Evolutionary conservation across 768 basidiomycete species (phyloP).

Genomic region (Suillus americanus): DNA sequence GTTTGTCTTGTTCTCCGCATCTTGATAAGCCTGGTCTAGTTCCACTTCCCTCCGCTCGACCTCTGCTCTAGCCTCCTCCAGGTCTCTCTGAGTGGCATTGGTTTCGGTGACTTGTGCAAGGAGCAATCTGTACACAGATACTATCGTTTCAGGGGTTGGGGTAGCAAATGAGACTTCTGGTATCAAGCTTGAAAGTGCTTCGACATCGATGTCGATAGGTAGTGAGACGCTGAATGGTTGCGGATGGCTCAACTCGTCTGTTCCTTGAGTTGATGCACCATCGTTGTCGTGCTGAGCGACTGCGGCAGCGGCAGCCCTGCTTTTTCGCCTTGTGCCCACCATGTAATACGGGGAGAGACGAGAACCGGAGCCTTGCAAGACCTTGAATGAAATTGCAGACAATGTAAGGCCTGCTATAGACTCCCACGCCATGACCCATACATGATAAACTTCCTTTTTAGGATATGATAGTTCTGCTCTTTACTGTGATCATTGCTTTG

Average conservation of each 20-base stretch:
- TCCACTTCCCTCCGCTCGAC: slow-evolving; percentile 75
- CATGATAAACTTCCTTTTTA: not conserved
- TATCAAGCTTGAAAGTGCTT: slow-evolving; percentile 55
- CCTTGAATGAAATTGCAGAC: slow-evolving; percentile 4
- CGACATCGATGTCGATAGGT: slow-evolving; percentile 68
- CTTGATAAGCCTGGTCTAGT: slow-evolving; percentile 81
- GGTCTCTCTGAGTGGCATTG: slow-evolving; percentile 56
- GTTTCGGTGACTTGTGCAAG: slow-evolving; percentile 55
- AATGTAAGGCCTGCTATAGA: slow-evolving; percentile 8
- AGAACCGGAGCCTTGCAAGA: slow-evolving; percentile 26
- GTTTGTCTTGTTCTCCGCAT: slow-evolving; percentile 61
- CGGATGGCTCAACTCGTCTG: slow-evolving; percentile 35
- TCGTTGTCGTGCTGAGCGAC: slow-evolving; percentile 33
- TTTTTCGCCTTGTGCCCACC: slow-evolving; percentile 62
- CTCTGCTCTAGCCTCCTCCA: slow-evolving; percentile 71
- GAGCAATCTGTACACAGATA: slow-evolving; percentile 62
- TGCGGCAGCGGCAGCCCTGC: slow-evolving; percentile 50
- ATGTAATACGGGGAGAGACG: slow-evolving; percentile 16
- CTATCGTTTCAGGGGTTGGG: slow-evolving; percentile 58
- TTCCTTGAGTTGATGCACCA: slow-evolving; percentile 30
- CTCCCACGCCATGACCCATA: slow-evolving; percentile 28
- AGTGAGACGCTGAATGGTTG: slow-evolving; percentile 40
- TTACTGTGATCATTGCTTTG: not conserved
- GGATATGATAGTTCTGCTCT: not conserved
- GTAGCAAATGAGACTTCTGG: slow-evolving; percentile 59